phyloP scores from a whole-genome alignment of 768 basidiomycete species.

The Hypholoma sublateritium region DNA sequence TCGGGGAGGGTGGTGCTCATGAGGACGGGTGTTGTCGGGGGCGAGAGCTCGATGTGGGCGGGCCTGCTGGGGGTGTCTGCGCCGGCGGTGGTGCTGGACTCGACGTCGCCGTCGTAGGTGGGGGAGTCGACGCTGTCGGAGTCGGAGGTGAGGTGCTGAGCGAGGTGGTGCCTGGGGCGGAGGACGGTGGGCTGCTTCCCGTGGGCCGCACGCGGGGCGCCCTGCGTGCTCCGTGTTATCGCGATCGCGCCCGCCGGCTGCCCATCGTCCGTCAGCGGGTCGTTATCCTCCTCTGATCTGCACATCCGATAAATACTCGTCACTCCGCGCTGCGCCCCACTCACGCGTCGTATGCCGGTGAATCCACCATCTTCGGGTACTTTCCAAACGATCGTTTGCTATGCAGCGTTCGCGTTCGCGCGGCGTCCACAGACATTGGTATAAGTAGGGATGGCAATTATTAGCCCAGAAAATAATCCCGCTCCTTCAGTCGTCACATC shows the following conservation, averaged over 20 bases:
- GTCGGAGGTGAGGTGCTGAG: slow-evolving; percentile 48
- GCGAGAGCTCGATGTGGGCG: slow-evolving; percentile 21
- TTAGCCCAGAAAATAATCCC: background rate
- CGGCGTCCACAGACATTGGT: slow-evolving; percentile 27
- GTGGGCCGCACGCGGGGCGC: slow-evolving; percentile 27
- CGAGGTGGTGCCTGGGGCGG: slow-evolving; percentile 52
- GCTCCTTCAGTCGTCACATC: background rate
- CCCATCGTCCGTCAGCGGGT: slow-evolving; percentile 80
- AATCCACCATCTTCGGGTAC: slow-evolving; percentile 60
- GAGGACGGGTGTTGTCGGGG: slow-evolving; percentile 33
- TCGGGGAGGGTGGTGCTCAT: slow-evolving; percentile 13
- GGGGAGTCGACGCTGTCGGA: slow-evolving; percentile 81
- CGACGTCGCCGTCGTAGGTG: slow-evolving; percentile 89
- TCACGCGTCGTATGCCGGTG: slow-evolving; percentile 77
- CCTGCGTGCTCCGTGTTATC: slow-evolving; percentile 24
- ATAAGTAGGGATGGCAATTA: background rate
- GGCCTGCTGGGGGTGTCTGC: slow-evolving; percentile 42
- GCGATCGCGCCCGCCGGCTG: slow-evolving; percentile 45
- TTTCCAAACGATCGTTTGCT: slow-evolving; percentile 72
- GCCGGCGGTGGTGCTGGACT: slow-evolving; percentile 69
- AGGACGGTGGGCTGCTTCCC: slow-evolving; percentile 25
- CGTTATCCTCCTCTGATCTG: slow-evolving; percentile 88
- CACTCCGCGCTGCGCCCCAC: slow-evolving; percentile 17
- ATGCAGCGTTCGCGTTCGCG: slow-evolving; percentile 42
- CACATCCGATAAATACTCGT: slow-evolving; percentile 16